Evolutionary conservation across 1,284 basidiomycete genomes (phyloP).

Genomic region (Cutaneotrichosporon mucoides): DNA sequence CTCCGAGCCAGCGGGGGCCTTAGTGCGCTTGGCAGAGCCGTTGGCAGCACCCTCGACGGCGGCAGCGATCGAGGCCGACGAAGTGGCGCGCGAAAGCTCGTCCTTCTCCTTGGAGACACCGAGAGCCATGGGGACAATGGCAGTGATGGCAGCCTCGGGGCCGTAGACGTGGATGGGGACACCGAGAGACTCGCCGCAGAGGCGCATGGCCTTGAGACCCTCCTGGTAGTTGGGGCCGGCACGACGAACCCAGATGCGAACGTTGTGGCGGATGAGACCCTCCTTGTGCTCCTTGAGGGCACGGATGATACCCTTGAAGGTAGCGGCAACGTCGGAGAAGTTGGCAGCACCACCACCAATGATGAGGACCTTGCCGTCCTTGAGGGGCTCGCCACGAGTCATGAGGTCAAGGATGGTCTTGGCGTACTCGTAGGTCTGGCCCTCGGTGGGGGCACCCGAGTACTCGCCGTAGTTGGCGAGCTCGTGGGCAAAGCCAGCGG

Average conservation of each 20-base stretch:
- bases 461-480: slow-evolving; percentile 99
- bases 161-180: slow-evolving; percentile 97
- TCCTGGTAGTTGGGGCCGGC: slow-evolving; percentile 99
- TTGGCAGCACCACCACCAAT: slow-evolving; percentile 98
- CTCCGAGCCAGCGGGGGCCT: slow-evolving; percentile 26
- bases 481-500: slow-evolving; percentile 93
- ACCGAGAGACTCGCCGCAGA: slow-evolving; percentile 94
- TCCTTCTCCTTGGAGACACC: slow-evolving; percentile 61
- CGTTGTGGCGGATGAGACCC: slow-evolving; percentile 74
- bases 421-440: slow-evolving; percentile 98
- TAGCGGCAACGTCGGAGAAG: slow-evolving; percentile 98
- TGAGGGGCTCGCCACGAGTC: slow-evolving; percentile 77
- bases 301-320: slow-evolving; percentile 99
- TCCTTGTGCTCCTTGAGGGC: slow-evolving; percentile 92
- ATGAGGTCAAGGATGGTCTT: slow-evolving; percentile 98
- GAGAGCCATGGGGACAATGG: slow-evolving; percentile 95
- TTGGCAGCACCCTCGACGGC: slow-evolving; percentile 36
- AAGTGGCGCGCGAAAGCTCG: slow-evolving; percentile 43
- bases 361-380: slow-evolving; percentile 95
- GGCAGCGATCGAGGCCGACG: slow-evolving; percentile 40
- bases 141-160: slow-evolving; percentile 97
- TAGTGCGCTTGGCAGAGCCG: slow-evolving; percentile 28
- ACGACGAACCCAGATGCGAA: slow-evolving; percentile 93
- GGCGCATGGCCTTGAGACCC: slow-evolving; percentile 97
- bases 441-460: slow-evolving; percentile 96